A percentile compares a stretch with the other conserved stretches of the same genome.
Conservation (phyloP, 2,329 filamentous ascomycete genomes). For the Aquanectria penicillioides region DNA sequence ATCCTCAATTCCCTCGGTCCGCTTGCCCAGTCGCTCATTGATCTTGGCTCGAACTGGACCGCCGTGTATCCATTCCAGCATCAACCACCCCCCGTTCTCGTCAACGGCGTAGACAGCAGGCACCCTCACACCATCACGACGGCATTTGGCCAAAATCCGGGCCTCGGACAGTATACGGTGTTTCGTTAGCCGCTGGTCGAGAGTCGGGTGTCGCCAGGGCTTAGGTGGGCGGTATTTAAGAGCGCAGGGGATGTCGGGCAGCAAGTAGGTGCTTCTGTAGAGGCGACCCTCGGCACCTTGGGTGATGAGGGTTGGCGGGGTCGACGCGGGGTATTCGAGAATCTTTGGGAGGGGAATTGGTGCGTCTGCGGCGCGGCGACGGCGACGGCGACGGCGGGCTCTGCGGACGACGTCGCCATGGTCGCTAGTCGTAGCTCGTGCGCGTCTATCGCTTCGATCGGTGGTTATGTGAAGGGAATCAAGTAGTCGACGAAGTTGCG, state of each 20-base stretch:
- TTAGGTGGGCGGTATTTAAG: constrained; percentile 94
- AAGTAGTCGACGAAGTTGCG: background rate
- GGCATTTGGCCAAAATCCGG: constrained; percentile 81
- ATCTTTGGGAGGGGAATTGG: constrained; percentile 67
- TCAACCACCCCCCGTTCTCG: constrained; percentile 74
- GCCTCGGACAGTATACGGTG: constrained; percentile 91
- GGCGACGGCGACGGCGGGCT: constrained; percentile 26
- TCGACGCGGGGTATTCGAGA: constrained; percentile 69
- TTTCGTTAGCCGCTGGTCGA: constrained; percentile 87
- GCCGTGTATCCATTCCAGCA: constrained; percentile 87
- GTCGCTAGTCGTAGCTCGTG: constrained; percentile 6
- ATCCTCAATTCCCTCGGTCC: constrained; percentile 50
- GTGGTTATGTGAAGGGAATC: background rate
- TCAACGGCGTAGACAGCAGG: constrained; percentile 81
- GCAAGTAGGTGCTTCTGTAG: constrained; percentile 85
- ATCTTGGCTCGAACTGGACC: constrained; percentile 74
- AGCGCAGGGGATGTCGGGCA: constrained; percentile 73
- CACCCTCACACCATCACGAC: constrained; percentile 81
- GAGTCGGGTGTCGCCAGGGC: constrained; percentile 87
- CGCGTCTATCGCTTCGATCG: constrained; percentile 1
- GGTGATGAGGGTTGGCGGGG: constrained; percentile 76
- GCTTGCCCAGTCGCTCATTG: constrained; percentile 71
- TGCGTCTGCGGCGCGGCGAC: constrained; percentile 34
- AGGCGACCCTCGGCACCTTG: constrained; percentile 97
- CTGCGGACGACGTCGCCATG: constrained; percentile 26